These are phyloP conservation scores for Pseudogymnoascus sp. DNA, from an alignment of 2,329 filamentous ascomycete species.

Conservation along the genomic window DNA sequence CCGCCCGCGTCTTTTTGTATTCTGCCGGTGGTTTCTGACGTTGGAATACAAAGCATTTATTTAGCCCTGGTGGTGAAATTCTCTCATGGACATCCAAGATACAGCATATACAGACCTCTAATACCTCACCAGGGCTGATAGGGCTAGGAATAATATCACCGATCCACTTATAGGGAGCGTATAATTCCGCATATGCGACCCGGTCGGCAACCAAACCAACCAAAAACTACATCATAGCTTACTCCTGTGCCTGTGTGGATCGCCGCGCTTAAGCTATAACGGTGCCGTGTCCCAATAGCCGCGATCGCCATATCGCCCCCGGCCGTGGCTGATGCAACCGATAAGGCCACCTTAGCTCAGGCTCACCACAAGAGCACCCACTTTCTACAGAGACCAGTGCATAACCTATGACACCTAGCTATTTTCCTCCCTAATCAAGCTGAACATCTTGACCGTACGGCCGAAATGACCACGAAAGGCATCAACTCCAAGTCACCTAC, in stretches of 20 bases:
- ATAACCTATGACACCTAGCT: not conserved
- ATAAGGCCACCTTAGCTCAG: constrained; percentile 9
- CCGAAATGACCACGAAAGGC: not conserved
- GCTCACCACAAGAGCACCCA: not conserved
- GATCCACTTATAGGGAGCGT: not conserved
- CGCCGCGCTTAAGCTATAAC: not conserved
- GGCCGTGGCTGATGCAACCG: not conserved
- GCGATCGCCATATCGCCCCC: constrained; percentile 1
- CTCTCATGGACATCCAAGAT: not conserved
- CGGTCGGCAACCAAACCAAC: not conserved
- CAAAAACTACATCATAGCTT: not conserved
- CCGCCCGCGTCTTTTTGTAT: constrained; percentile 1
- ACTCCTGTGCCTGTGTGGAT: constrained; percentile 5
- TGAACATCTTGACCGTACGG: constrained; percentile 6
- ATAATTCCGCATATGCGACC: not conserved
- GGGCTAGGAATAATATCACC: not conserved
- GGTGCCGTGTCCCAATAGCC: not conserved
- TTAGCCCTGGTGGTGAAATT: not conserved
- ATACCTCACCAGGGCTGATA: not conserved
- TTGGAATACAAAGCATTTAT: not conserved
- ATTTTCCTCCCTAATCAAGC: not conserved
- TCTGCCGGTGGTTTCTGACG: not conserved
- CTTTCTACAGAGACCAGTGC: not conserved
- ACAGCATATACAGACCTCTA: not conserved
- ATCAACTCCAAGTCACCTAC: constrained; percentile 75